A percentile compares a stretch with the other conserved stretches of the same genome.
Evolutionary conservation across 2,329 filamentous ascomycete genomes (phyloP).

Genomic region (Venturia aucupariae): DNA sequence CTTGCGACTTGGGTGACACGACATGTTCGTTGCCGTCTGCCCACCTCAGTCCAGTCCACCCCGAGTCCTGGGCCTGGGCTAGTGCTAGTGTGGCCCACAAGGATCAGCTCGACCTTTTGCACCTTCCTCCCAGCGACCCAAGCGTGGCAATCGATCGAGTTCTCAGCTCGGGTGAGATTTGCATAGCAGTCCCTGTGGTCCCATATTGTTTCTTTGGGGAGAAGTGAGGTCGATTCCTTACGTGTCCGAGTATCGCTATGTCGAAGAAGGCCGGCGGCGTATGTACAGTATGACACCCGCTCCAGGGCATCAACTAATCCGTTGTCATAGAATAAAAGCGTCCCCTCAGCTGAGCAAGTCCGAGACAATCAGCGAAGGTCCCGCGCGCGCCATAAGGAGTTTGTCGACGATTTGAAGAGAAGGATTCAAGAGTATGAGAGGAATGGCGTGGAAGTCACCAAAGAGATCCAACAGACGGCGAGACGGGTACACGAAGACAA

Average conservation of each 20-base stretch:
- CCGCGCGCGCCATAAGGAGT: slow-evolving; percentile 43
- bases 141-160: not conserved
- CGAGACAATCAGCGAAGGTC: slow-evolving; percentile 47
- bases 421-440: slow-evolving; percentile 40
- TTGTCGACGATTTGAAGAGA: slow-evolving; percentile 40
- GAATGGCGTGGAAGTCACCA: slow-evolving; percentile 40
- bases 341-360: slow-evolving; percentile 13
- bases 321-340: slow-evolving; percentile 9
- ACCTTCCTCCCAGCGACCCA: not conserved
- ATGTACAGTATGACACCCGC: not conserved
- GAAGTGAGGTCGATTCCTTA: not conserved
- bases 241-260: not conserved
- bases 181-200: not conserved
- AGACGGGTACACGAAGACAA: slow-evolving; percentile 43
- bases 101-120: not conserved
- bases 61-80: not conserved
- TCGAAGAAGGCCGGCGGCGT: not conserved
- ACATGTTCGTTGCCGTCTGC: not conserved
- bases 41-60: not conserved
- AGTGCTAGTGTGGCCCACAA: not conserved
- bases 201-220: not conserved
- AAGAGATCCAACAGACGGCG: slow-evolving; percentile 47
- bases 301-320: not conserved
- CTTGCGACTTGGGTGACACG: not conserved
- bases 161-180: not conserved